These are phyloP conservation scores for Nannizzia gypsea DNA, from an alignment of 2,329 filamentous ascomycete genomes.

Conservation along the genomic window DNA sequence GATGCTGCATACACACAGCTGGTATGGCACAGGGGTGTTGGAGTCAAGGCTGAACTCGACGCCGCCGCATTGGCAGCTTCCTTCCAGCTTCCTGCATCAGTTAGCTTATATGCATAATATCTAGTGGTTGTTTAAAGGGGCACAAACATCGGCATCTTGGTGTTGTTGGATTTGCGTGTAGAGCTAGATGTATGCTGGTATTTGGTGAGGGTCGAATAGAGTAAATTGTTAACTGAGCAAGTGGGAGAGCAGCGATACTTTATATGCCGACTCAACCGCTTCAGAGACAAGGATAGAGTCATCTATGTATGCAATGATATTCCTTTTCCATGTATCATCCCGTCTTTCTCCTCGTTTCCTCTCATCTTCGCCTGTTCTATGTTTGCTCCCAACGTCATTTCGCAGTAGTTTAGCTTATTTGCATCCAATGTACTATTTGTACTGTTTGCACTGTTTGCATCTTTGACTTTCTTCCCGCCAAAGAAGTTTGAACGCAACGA, in stretches of 20 bases:
- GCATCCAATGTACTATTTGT: neutral
- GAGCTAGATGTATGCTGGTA: neutral
- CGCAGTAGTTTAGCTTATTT: constrained; percentile 14
- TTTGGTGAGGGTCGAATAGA: neutral
- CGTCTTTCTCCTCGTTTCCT: constrained; percentile 1
- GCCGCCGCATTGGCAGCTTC: constrained; percentile 39
- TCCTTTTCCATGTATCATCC: neutral
- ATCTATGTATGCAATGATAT: neutral
- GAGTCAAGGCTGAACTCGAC: constrained; percentile 38
- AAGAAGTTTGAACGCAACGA: neutral
- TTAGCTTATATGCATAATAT: too few species aligned
- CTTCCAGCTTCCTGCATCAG: constrained; percentile 32
- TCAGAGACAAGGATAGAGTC: neutral
- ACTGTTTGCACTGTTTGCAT: neutral
- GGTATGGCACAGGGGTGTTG: constrained; percentile 38
- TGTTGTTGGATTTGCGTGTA: neutral
- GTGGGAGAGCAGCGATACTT: neutral
- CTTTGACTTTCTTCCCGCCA: neutral
- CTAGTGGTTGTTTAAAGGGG: too few species aligned
- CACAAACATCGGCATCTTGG: constrained; percentile 21
- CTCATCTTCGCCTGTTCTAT: neutral
- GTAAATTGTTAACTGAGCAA: neutral
- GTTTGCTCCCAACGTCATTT: constrained; percentile 8
- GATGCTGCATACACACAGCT: constrained; percentile 40
- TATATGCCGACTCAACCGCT: neutral